These are phyloP conservation scores for Colletotrichum zoysiae DNA, from an alignment of 2,329 filamentous ascomycete species.

Conservation along the genomic window DNA sequence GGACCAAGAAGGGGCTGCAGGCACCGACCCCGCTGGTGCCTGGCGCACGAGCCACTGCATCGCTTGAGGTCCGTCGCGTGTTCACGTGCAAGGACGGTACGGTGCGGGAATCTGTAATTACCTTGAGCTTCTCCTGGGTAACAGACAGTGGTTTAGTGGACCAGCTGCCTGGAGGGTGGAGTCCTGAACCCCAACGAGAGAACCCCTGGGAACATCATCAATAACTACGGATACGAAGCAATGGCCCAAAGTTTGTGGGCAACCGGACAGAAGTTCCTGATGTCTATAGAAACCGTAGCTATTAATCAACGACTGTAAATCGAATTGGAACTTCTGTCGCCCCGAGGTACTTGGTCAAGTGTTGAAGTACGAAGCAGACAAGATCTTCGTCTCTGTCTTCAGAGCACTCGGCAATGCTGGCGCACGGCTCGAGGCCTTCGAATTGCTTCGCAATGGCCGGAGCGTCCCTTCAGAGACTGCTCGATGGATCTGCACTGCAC, in stretches of 20 bases:
- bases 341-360: constrained; percentile 55
- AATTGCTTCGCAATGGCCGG: constrained; percentile 58
- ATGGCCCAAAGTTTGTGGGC: background rate
- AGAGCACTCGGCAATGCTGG: constrained; percentile 57
- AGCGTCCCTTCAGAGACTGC: constrained; percentile 56
- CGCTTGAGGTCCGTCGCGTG: constrained; percentile 6
- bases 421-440: constrained; percentile 57
- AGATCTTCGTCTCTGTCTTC: constrained; percentile 57
- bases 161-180: constrained; percentile 1
- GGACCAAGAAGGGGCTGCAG: constrained; percentile 32
- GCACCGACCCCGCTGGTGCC: constrained; percentile 39
- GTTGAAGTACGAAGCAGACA: constrained; percentile 61
- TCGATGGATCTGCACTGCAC: constrained; percentile 58
- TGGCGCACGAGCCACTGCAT: constrained; percentile 37
- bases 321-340: constrained; percentile 19
- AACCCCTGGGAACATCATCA: too few species aligned
- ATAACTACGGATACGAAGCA: background rate
- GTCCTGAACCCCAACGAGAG: background rate
- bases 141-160: background rate
- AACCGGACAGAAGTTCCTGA: too few species aligned
- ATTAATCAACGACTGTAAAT: too few species aligned
- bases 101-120: too few species aligned
- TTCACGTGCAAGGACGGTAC: constrained; percentile 21
- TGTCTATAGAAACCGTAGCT: too few species aligned
- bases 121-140: too few species aligned